Percentiles rank a stretch among this genome's conserved stretches.
These are phyloP conservation scores for Auriscalpium microsporum DNA, from an alignment of 768 basidiomycete species.

Conservation along the genomic window DNA sequence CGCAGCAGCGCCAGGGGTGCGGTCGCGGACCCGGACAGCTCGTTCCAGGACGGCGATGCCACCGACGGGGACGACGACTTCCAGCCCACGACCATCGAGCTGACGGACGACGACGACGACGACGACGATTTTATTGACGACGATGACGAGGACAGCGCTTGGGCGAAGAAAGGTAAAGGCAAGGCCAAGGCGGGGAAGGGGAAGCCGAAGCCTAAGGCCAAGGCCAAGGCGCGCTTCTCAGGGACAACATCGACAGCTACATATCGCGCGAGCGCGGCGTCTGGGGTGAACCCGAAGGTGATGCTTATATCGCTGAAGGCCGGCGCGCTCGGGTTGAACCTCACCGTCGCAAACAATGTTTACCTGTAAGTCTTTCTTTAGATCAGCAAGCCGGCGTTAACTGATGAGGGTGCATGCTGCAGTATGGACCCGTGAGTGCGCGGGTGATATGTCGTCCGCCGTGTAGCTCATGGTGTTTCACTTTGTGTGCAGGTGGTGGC, in stretches of 20 bases:
- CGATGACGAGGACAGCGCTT: neutral
- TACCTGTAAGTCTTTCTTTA: constrained; percentile 48
- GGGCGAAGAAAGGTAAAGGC: constrained; percentile 16
- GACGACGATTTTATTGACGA: constrained; percentile 3
- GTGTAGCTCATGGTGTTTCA: neutral
- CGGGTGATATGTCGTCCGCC: neutral
- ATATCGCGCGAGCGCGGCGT: neutral
- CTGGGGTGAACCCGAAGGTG: constrained; percentile 54
- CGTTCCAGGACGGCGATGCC: constrained; percentile 7
- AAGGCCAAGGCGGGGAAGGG: constrained; percentile 15
- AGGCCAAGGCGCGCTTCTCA: neutral
- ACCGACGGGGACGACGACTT: constrained; percentile 30
- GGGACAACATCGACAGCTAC: neutral
- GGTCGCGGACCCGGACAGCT: neutral
- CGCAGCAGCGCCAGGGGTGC: neutral
- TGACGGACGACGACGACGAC: constrained; percentile 25
- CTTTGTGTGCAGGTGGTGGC: constrained; percentile 57
- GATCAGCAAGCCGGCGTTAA: neutral
- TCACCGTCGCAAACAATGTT: constrained; percentile 86
- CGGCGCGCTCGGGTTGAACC: constrained; percentile 79
- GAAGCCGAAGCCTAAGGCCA: constrained; percentile 22
- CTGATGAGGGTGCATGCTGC: constrained; percentile 6
- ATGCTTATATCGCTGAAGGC: constrained; percentile 81
- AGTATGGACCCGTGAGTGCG: constrained; percentile 80
- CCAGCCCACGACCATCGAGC: constrained; percentile 18